A percentile compares a stretch with the other conserved stretches of the same genome.
Evolutionary conservation across 2,329 filamentous ascomycete species (phyloP).

Genomic region (Neofusicoccum parvum): DNA sequence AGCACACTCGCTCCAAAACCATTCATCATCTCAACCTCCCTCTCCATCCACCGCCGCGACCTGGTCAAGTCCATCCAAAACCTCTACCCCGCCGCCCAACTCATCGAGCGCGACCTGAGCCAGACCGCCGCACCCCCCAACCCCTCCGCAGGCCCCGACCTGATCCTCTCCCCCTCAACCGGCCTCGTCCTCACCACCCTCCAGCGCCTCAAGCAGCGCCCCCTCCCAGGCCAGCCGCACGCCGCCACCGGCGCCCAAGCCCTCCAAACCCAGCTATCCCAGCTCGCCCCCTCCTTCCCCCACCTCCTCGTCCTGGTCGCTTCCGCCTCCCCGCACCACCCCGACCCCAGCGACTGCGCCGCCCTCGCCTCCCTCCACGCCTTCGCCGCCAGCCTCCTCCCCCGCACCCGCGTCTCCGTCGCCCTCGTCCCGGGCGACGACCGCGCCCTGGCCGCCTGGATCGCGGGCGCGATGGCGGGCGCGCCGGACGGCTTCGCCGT

Average conservation of each 20-base stretch:
- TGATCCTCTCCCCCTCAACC: constrained; percentile 68
- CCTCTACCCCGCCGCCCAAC: constrained; percentile 51
- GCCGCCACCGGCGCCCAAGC: constrained; percentile 17
- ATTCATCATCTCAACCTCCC: constrained; percentile 57
- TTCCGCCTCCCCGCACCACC: constrained; percentile 21
- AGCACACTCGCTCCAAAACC: constrained; percentile 31
- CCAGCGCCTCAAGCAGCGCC: constrained; percentile 70
- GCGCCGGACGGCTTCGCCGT: constrained; percentile 28
- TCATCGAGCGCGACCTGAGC: constrained; percentile 65
- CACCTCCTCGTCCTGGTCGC: constrained; percentile 65
- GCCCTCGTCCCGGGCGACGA: constrained; percentile 48
- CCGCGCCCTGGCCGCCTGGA: constrained; percentile 36
- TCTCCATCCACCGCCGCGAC: constrained; percentile 45
- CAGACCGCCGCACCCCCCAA: constrained; percentile 23
- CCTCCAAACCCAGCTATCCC: constrained; percentile 40
- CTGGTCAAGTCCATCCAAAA: constrained; percentile 56
- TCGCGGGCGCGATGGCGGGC: constrained; percentile 35
- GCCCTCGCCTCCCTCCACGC: constrained; percentile 35
- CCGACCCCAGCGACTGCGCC: constrained; percentile 33
- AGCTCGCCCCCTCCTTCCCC: constrained; percentile 66
- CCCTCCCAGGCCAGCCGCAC: constrained; percentile 62
- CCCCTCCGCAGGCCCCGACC: constrained; percentile 63
- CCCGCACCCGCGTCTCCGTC: constrained; percentile 25
- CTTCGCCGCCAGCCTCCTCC: constrained; percentile 27
- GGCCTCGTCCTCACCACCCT: constrained; percentile 73